Percentiles rank a stretch among this genome's conserved stretches.
Evolutionary conservation across 306 rosid genomes (phyloP).

Genomic region (Inga oerstediana): DNA sequence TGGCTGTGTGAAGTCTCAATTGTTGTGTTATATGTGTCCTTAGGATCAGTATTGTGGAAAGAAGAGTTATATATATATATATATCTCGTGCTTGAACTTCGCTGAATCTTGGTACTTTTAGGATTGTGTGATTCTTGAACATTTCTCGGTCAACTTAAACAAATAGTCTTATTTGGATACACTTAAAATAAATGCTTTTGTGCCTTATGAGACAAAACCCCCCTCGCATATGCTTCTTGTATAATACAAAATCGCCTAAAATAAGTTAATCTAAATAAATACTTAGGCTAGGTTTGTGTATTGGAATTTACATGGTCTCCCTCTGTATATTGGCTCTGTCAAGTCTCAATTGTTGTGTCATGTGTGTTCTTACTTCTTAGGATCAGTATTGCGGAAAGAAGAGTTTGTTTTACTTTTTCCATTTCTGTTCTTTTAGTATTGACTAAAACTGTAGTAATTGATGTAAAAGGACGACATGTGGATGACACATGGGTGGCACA

Average conservation of each 20-base stretch:
- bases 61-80: not conserved
- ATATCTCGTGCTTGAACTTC: not conserved
- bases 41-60: not conserved
- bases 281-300: not conserved
- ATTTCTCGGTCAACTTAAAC: not conserved
- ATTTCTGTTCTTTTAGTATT: not conserved
- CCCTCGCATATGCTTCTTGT: too few relatives aligned
- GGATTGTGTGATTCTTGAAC: conserved; percentile 19
- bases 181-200: too few relatives aligned
- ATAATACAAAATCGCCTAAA: too few relatives aligned
- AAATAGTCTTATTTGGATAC: not conserved
- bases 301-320: not conserved
- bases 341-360: not conserved
- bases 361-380: not conserved
- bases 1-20: not conserved
- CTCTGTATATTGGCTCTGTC: conserved; percentile 1
- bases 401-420: not conserved
- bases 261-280: too few relatives aligned
- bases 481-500: conserved; percentile 94
- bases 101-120: not conserved
- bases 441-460: not conserved
- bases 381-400: not conserved
- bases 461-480: conserved; percentile 75
- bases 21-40: not conserved
- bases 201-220: too few relatives aligned